These are phyloP conservation scores for Helianthus annuus DNA, from an alignment of 129 eudicot species.

Conservation along the genomic window DNA sequence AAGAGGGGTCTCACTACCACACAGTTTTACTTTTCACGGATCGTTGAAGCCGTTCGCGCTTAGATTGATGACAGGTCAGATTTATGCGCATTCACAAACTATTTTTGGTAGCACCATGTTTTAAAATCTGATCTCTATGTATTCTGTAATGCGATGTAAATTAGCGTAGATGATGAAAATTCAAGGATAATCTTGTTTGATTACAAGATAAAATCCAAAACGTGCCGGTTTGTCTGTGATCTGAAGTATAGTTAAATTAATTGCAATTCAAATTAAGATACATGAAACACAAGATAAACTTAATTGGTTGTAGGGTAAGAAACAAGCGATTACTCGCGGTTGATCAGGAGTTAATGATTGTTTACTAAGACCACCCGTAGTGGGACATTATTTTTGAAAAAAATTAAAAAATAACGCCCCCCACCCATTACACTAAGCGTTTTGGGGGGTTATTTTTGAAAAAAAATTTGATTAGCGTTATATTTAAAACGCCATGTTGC, in stretches of 20 bases:
- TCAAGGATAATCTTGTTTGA: constrained; percentile 15
- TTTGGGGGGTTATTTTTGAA: no score
- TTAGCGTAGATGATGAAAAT: constrained; percentile 37
- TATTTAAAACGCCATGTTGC: no score
- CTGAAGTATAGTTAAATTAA: neutral
- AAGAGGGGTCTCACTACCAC: constrained; percentile 89
- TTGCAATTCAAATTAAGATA: neutral
- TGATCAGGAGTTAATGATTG: no score
- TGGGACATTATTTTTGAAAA: no score
- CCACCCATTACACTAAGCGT: no score
- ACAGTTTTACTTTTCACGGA: constrained; percentile 80
- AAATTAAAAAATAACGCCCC: no score
- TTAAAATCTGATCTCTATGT: constrained; percentile 25
- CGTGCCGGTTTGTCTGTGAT: neutral
- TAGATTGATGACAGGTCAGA: constrained; percentile 44
- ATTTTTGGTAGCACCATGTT: constrained; percentile 12
- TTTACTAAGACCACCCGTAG: no score
- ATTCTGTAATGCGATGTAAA: constrained; percentile 29
- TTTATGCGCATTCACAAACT: neutral
- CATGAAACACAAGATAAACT: neutral
- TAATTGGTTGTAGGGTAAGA: neutral
- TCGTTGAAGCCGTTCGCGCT: constrained; percentile 89
- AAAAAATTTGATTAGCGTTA: no score
- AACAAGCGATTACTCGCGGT: no score
- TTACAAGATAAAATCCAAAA: neutral